Evolutionary conservation across 169 alveolate genomes (phyloP).

Genomic region (Eimeria praecox): DNA sequence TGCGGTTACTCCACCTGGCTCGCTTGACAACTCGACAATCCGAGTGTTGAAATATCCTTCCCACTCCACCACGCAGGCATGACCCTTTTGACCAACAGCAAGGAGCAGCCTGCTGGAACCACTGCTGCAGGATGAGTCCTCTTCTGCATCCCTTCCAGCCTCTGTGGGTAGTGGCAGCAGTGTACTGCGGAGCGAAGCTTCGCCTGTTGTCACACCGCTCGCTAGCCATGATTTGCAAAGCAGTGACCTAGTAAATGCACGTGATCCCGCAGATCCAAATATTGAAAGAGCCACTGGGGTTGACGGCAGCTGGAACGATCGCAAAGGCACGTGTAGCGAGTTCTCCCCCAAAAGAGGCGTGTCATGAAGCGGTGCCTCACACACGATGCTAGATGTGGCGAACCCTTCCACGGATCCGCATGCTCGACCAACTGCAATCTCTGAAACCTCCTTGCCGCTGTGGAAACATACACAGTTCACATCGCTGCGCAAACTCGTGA

Average conservation of each 20-base stretch:
- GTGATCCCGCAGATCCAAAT: not conserved
- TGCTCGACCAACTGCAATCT: constrained; percentile 62
- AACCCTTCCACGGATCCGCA: constrained; percentile 51
- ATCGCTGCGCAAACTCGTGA: not conserved
- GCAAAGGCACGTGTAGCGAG: constrained; percentile 28
- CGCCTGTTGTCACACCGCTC: constrained; percentile 56
- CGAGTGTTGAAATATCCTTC: constrained; percentile 51
- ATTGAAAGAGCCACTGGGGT: constrained; percentile 38
- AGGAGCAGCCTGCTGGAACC: constrained; percentile 44
- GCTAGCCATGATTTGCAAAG: constrained; percentile 58
- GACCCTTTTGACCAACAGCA: constrained; percentile 74
- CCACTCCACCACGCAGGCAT: constrained; percentile 78
- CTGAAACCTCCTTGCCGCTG: constrained; percentile 65
- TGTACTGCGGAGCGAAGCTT: constrained; percentile 11
- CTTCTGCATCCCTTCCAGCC: not conserved
- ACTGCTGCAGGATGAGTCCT: constrained; percentile 22
- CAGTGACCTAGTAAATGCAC: constrained; percentile 33
- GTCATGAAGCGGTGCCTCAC: constrained; percentile 25
- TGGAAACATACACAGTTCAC: not conserved
- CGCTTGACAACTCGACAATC: constrained; percentile 22
- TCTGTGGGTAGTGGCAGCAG: not conserved
- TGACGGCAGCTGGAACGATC: constrained; percentile 64
- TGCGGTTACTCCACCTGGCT: not conserved
- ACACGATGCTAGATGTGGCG: constrained; percentile 28
- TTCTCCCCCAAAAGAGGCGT: not conserved